A percentile compares a stretch with the other conserved stretches of the same genome.
Evolutionary conservation across 2,329 filamentous ascomycete species (phyloP).

Genomic region (Colletotrichum endophyticum): DNA sequence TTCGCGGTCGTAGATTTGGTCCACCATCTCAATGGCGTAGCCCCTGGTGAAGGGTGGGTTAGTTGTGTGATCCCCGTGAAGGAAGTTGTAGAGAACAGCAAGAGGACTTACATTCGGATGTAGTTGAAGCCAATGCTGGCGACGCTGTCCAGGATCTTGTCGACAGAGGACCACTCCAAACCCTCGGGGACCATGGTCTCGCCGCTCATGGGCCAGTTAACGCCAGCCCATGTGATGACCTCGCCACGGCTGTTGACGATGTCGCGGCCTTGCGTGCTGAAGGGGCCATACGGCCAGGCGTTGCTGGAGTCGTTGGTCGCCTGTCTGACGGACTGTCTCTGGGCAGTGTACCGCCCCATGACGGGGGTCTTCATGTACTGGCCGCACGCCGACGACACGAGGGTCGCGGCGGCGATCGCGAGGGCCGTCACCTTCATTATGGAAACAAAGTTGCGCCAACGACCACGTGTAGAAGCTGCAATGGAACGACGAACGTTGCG

Average conservation of each 20-base stretch:
- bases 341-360: neutral
- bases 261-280: constrained; percentile 40
- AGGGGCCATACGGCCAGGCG: constrained; percentile 38
- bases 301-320: constrained; percentile 1
- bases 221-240: constrained; percentile 47
- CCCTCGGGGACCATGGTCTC: constrained; percentile 64
- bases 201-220: constrained; percentile 59
- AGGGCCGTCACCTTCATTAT: constrained; percentile 7
- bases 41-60: constrained; percentile 32
- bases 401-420: constrained; percentile 3
- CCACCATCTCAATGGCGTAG: constrained; percentile 62
- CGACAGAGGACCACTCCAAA: constrained; percentile 56
- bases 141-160: constrained; percentile 51
- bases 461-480: neutral
- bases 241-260: constrained; percentile 39
- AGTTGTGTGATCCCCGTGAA: neutral
- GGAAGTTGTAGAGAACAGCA: too few relatives aligned
- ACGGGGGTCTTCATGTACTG: constrained; percentile 9
- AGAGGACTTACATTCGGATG: constrained; percentile 43
- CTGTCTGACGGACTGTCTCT: neutral
- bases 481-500: neutral
- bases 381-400: constrained; percentile 8
- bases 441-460: neutral
- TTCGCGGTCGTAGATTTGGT: constrained; percentile 47
- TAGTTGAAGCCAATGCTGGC: constrained; percentile 59